phyloP scores from a whole-genome alignment of 768 basidiomycete species.

The Phylloporus sp. region DNA sequence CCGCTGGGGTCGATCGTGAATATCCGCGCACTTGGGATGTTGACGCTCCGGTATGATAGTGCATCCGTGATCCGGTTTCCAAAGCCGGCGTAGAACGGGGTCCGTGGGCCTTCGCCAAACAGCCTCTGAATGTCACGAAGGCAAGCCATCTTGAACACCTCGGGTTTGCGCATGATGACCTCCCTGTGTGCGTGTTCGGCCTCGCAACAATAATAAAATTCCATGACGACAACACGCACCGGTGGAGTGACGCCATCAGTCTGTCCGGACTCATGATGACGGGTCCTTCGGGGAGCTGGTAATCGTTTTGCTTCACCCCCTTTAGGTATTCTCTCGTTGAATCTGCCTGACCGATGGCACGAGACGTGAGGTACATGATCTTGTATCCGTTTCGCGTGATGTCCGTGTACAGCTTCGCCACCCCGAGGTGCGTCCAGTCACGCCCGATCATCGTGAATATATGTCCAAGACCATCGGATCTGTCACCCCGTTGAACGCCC shows the following conservation, averaged over 20 bases:
- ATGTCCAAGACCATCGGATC: constrained; percentile 94
- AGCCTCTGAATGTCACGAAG: constrained; percentile 89
- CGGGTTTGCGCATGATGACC: constrained; percentile 98
- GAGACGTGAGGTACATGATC: constrained; percentile 94
- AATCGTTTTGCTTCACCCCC: constrained; percentile 92
- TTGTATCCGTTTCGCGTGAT: constrained; percentile 95
- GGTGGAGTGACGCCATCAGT: constrained; percentile 88
- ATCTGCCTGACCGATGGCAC: constrained; percentile 97
- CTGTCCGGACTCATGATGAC: constrained; percentile 99
- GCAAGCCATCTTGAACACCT: constrained; percentile 99
- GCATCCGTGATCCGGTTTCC: constrained; percentile 99
- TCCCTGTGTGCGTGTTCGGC: constrained; percentile 48
- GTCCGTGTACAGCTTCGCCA: constrained; percentile 96
- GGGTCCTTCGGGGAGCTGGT: constrained; percentile 94
- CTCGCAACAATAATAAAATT: not conserved
- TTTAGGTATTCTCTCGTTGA: constrained; percentile 92
- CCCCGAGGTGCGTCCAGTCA: constrained; percentile 97
- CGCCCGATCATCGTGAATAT: constrained; percentile 97
- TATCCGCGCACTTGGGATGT: constrained; percentile 88
- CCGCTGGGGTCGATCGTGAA: constrained; percentile 96
- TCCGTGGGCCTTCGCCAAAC: constrained; percentile 67
- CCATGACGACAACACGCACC: constrained; percentile 46
- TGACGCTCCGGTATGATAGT: constrained; percentile 93
- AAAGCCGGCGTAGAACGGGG: constrained; percentile 95
- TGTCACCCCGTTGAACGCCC: constrained; percentile 25